Evolutionary conservation across 2,329 filamentous ascomycete genomes (phyloP), one percentile per base, ranked within the genome.

Genomic region (Fusarium albosuccineum): DNA sequence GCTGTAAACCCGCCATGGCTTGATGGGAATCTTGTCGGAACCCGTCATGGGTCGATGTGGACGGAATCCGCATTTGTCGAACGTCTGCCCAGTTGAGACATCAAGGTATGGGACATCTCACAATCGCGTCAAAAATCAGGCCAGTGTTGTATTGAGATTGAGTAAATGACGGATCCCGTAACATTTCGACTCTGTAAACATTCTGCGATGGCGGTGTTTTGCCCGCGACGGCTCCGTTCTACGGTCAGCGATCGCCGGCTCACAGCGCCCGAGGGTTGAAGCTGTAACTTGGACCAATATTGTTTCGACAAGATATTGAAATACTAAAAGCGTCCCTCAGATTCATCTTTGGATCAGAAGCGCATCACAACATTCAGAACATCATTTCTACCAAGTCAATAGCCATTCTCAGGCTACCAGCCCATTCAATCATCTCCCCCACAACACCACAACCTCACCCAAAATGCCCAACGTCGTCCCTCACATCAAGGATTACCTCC

Each of bases 401-500:
- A 14, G 10, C 42, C 13, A 6, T 30, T 57, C 42, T 27, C 30
- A 40, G 9, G 13, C 39, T 11, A 34, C 16, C 44, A 40, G 13
- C 37, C 8, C 37, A 26, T 7, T 34, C 26, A n/a, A 26, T 11
- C 4, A 14, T 9, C 16, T 37, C 27, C n/a, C 11, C n/a, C 36
- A 41, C 16, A 33, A 36, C 33, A 26, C 30, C 11, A 17, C 16
- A 17, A 36, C 9, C 14, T 17, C 33, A 29, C 4, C 13, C 49
- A 59, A 26, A 26, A 61, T 61, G 58, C 55, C 58, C 17, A 61
- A 61, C 34, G 53, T 61, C 27, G 58, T 61, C 11, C 58, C 58
- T 41, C 58, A 61, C 17, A 61, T 61, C 53, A 61, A 61, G 40
- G 53, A 61, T 16, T 61, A 61, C 29, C 55, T 62, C 13, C 52